These are phyloP conservation scores for Candida patagonica DNA, from an alignment of 805 yeast species.

Conservation along the genomic window DNA sequence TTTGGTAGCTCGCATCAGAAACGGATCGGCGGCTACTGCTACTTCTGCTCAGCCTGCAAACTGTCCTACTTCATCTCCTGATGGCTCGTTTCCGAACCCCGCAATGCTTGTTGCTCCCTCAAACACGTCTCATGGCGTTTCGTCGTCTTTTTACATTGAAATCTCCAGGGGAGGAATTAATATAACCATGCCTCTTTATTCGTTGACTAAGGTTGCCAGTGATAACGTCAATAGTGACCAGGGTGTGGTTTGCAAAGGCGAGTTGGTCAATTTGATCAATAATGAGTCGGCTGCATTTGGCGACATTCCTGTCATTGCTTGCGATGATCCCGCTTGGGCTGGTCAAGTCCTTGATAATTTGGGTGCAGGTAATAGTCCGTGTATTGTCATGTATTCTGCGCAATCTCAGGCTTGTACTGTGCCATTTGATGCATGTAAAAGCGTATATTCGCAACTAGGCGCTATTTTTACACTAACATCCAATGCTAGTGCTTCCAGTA, in stretches of 20 bases:
- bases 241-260: constrained; percentile 16
- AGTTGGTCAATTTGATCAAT: constrained; percentile 8
- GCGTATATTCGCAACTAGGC: constrained; percentile 17
- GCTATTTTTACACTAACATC: constrained; percentile 18
- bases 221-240: constrained; percentile 2
- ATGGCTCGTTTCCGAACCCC: no score
- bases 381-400: constrained; percentile 19
- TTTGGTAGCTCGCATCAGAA: no score
- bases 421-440: constrained; percentile 8
- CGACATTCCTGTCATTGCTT: constrained; percentile 16
- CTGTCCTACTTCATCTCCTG: no score
- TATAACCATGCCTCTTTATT: constrained; percentile 14
- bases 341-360: constrained; percentile 12
- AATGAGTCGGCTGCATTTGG: constrained; percentile 7
- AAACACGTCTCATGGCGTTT: no score
- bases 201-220: constrained; percentile 15
- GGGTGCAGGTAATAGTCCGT: constrained; percentile 13
- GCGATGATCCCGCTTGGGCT: constrained; percentile 17
- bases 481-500: constrained; percentile 3
- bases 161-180: constrained; percentile 6
- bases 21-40: no score
- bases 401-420: constrained; percentile 16
- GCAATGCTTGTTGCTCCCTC: no score
- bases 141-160: constrained; percentile 11
- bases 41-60: no score